Conservation (phyloP, 306 rosid species). For the Inga oerstediana region DNA sequence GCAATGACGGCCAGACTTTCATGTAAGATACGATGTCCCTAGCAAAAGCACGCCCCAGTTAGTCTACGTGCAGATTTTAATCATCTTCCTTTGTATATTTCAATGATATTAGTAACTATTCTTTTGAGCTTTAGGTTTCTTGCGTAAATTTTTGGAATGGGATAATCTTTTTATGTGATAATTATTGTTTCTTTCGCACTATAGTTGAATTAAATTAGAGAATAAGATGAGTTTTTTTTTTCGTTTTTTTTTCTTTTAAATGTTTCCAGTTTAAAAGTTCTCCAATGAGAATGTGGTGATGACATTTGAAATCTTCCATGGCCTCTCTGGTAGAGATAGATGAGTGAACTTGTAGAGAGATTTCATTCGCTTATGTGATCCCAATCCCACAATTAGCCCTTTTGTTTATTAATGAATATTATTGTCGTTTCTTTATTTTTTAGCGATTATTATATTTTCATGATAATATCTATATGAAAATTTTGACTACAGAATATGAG, state of each 20-base stretch:
- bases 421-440: background rate
- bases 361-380: background rate
- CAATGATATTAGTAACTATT: background rate
- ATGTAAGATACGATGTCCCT: constrained; percentile 6
- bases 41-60: background rate
- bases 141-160: background rate
- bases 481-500: background rate
- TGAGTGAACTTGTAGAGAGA: background rate
- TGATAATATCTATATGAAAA: background rate
- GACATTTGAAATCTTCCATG: background rate
- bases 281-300: background rate
- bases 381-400: background rate
- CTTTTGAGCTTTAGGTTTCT: background rate
- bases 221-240: too few relatives aligned
- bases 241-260: background rate
- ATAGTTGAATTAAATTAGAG: background rate
- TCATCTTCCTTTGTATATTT: background rate
- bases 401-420: background rate
- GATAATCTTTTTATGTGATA: background rate
- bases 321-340: background rate
- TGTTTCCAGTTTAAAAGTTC: background rate
- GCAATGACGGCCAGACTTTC: constrained; percentile 41
- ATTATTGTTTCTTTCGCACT: background rate
- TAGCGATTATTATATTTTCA: background rate
- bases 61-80: background rate